A percentile compares a stretch with the other conserved stretches of the same genome.
Conservation (phyloP, 495 filamentous ascomycete genomes). For the Xylaria grammica region DNA sequence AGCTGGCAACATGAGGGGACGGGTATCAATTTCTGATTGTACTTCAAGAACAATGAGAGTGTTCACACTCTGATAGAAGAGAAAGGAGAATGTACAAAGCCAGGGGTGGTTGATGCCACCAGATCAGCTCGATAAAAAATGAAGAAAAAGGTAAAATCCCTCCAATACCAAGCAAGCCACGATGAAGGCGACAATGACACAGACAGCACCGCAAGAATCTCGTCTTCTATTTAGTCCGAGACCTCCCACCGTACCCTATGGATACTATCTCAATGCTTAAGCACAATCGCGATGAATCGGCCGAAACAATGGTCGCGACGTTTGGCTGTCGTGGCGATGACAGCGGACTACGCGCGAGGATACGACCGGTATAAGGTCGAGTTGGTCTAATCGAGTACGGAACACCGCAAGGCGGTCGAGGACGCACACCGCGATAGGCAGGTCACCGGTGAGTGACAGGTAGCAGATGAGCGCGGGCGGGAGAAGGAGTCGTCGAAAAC, state of each 20-base stretch:
- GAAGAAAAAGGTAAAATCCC: conserved; percentile 34
- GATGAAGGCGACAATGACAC: conserved; percentile 15
- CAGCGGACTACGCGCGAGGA: conserved; percentile 3
- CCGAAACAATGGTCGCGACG: conserved; percentile 23
- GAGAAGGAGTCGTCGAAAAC: neutral
- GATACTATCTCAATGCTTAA: conserved; percentile 27
- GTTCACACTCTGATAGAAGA: conserved; percentile 35
- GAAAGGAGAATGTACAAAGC: conserved; percentile 53
- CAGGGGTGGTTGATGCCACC: conserved; percentile 37
- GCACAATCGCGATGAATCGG: conserved; percentile 19
- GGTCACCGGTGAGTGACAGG: too few species aligned
- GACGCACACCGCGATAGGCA: conserved; percentile 1
- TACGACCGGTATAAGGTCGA: neutral
- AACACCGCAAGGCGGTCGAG: neutral
- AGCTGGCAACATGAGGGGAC: conserved; percentile 47
- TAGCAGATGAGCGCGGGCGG: neutral
- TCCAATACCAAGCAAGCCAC: conserved; percentile 33
- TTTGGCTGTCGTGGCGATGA: conserved; percentile 14
- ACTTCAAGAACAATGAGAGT: conserved; percentile 51
- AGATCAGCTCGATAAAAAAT: conserved; percentile 33
- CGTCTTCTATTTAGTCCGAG: conserved; percentile 35
- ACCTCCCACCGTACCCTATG: conserved; percentile 38
- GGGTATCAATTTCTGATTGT: conserved; percentile 65
- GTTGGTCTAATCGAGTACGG: neutral
- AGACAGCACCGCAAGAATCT: conserved; percentile 34